phyloP scores from a whole-genome alignment of 345 rosid species.

The Erucastrum elatum region DNA sequence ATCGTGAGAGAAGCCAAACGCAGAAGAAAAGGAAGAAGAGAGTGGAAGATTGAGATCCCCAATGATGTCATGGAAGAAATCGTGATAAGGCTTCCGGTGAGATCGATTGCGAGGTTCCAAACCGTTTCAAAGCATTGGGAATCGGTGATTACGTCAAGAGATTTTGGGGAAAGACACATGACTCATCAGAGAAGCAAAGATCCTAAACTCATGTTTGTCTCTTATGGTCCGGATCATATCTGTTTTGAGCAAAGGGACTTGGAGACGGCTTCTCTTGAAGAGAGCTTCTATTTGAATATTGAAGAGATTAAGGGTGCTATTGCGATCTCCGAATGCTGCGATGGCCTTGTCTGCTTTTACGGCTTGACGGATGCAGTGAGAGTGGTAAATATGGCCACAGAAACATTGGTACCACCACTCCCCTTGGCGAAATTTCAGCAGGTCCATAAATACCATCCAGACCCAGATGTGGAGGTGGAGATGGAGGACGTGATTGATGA shows the following conservation, averaged over 20 bases:
- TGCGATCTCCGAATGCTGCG: not conserved
- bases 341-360: constrained; percentile 12
- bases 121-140: not conserved
- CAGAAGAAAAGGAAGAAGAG: not conserved
- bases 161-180: not conserved
- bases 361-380: not conserved
- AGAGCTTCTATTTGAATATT: not conserved
- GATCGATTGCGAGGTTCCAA: not conserved
- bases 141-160: not conserved
- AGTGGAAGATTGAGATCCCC: not conserved
- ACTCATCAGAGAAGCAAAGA: not conserved
- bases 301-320: not conserved
- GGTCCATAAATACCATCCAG: not conserved
- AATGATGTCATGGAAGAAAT: not conserved
- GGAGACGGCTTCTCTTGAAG: not conserved
- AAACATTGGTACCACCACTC: not conserved
- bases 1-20: not conserved
- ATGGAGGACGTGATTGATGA: not conserved
- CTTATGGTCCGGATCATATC: not conserved
- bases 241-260: not conserved
- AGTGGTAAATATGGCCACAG: not conserved
- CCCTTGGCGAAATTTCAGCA: constrained; percentile 8
- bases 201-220: not conserved
- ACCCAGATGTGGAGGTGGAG: not conserved
- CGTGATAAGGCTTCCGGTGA: not conserved